Evolutionary conservation across 352 stramenopile genomes (phyloP), one percentile per base, ranked within the genome.

Genomic region (Globisporangium canariense): DNA sequence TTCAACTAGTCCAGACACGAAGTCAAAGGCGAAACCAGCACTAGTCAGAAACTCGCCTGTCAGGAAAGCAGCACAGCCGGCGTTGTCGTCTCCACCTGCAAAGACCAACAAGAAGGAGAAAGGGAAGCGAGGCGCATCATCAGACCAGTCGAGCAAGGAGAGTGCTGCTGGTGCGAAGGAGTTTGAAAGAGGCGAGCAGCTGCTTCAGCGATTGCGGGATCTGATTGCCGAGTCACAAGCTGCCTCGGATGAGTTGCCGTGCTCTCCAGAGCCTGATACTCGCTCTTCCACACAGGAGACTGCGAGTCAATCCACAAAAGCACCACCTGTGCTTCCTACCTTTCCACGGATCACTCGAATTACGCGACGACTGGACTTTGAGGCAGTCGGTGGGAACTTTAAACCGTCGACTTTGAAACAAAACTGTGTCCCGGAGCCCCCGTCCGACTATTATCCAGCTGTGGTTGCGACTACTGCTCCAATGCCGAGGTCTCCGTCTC

Each of bases 301-400:
- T 28, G 63, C 28, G 11, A 68, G 56, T 9, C 63, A 62, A 18
- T 41, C 59, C 2, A 62, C 32, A 7, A 70, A 79, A 20, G 34
- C 58, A 14, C 53, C 38, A 2, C 66, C 61, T 6, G 25, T 58
- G 9, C 70, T 75, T 28, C 72, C 70, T 10, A 20, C 16, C 45
- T 66, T 74, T 62, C 57, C 62, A 38, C 55, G 74, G 0, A 70
- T 82, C 32, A 82, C 78, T 18, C 78, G 74, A 2, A 70, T 82
- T 34, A 85, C 78, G 6, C 75, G 81, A 9, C 69, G 81, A 34
- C 63, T 92, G 52, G 67, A 71, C 43, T 92, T 89, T 64, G 73
- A 81, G 45, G 64, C 64, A 0, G 38, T 62, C 11, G 57, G 69
- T 22, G 30, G 40, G 2, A 22, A 20, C 40, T 43, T 9, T 2